A percentile compares a stretch with the other conserved stretches of the same genome.
phyloP scores from a whole-genome alignment of 1,139 yeast genomes.

The Martiniozyma asiatica region DNA sequence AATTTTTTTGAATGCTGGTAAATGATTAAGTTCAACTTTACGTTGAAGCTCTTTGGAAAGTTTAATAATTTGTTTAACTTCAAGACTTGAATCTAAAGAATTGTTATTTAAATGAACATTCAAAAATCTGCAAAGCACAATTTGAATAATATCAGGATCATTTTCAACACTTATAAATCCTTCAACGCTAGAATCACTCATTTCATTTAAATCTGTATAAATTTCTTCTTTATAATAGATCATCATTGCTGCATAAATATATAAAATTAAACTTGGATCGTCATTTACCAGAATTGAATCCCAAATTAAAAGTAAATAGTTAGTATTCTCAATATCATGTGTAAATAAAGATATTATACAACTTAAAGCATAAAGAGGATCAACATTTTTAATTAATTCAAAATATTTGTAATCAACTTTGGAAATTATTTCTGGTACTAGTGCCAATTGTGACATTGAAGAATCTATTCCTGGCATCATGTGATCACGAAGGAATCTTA shows the following conservation, averaged over 20 bases:
- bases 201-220: neutral
- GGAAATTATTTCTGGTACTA: constrained; percentile 53
- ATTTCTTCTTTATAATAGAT: constrained; percentile 31
- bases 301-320: constrained; percentile 46
- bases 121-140: too few species aligned
- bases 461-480: constrained; percentile 64
- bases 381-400: constrained; percentile 31
- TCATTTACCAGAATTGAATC: constrained; percentile 44
- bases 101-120: too few species aligned
- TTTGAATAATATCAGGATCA: too few species aligned
- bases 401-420: constrained; percentile 41
- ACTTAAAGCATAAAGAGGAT: constrained; percentile 59
- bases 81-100: too few species aligned
- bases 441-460: constrained; percentile 48
- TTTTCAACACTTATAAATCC: too few species aligned
- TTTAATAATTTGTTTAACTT: too few species aligned
- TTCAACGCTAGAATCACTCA: too few species aligned
- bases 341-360: constrained; percentile 68
- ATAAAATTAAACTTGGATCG: constrained; percentile 31
- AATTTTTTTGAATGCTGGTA: too few species aligned
- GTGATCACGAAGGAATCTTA: constrained; percentile 66
- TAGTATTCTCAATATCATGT: constrained; percentile 49
- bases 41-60: too few species aligned
- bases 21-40: too few species aligned
- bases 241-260: constrained; percentile 46